phyloP scores from a whole-genome alignment of 2,329 filamentous ascomycete genomes.

The Bimuria novae-zelandiae region DNA sequence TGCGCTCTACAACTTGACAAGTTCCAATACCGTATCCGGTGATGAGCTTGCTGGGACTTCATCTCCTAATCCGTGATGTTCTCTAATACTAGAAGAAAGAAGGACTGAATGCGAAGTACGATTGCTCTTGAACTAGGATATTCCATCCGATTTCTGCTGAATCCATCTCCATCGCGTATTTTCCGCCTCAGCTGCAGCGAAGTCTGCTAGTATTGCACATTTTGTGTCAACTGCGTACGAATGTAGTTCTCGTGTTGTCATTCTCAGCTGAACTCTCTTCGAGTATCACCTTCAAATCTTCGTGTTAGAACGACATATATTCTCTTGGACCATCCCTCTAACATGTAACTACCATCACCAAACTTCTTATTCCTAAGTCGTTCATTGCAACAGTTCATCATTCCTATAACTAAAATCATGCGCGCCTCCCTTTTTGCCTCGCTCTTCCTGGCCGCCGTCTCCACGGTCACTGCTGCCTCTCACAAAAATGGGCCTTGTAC shows the following conservation, averaged over 20 bases:
- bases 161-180: background rate
- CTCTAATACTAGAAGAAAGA: background rate
- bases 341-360: background rate
- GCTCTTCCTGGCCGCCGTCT: slow-evolving; percentile 8
- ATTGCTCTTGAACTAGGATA: background rate
- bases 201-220: too few relatives aligned
- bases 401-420: slow-evolving; percentile 10
- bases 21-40: slow-evolving; percentile 23
- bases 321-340: background rate
- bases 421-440: slow-evolving; percentile 8
- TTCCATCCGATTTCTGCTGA: background rate
- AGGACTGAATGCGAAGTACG: slow-evolving; percentile 24
- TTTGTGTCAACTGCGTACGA: slow-evolving; percentile 7
- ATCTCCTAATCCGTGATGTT: background rate
- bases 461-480: slow-evolving; percentile 14
- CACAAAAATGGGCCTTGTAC: slow-evolving; percentile 23
- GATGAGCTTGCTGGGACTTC: slow-evolving; percentile 10
- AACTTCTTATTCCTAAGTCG: slow-evolving; percentile 2
- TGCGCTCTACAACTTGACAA: slow-evolving; percentile 6
- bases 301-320: slow-evolving; percentile 8
- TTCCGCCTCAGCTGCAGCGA: background rate
- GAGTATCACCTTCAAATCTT: background rate
- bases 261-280: too few relatives aligned
- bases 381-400: background rate
- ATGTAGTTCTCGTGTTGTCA: background rate